Evolutionary conservation across 2,329 filamentous ascomycete species (phyloP).

Genomic region (Cylindrodendrum hubeiense): DNA sequence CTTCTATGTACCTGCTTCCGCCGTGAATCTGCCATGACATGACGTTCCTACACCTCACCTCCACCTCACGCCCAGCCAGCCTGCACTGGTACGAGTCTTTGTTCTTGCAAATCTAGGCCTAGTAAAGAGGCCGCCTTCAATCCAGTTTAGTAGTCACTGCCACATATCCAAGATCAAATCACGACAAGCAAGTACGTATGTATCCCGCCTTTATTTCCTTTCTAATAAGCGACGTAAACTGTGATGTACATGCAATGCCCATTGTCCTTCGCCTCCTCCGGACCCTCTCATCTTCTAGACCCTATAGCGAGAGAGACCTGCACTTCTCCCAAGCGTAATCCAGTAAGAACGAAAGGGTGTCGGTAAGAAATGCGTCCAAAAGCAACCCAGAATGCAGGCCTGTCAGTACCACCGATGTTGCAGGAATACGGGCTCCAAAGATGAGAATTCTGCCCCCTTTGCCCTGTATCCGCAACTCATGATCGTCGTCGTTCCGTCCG

Average conservation of each 20-base stretch:
- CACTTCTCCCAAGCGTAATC: slow-evolving; percentile 46
- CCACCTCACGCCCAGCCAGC: not conserved
- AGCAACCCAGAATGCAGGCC: slow-evolving; percentile 21
- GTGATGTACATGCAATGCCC: slow-evolving; percentile 36
- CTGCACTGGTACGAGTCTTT: not conserved
- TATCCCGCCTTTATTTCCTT: slow-evolving; percentile 23
- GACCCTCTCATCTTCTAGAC: slow-evolving; percentile 19
- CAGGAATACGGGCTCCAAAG: slow-evolving; percentile 21
- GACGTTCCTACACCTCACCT: no score
- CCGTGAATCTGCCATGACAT: slow-evolving; percentile 9
- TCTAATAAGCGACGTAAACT: slow-evolving; percentile 22
- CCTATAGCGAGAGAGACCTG: slow-evolving; percentile 46
- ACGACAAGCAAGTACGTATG: not conserved
- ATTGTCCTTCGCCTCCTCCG: slow-evolving; percentile 25
- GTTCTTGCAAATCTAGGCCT: no score
- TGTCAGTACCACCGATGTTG: slow-evolving; percentile 26
- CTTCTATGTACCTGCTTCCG: not conserved
- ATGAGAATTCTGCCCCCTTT: slow-evolving; percentile 21
- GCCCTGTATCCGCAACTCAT: slow-evolving; percentile 10
- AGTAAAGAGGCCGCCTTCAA: no score
- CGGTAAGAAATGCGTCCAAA: slow-evolving; percentile 18
- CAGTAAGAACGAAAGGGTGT: not conserved
- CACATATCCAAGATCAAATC: not conserved
- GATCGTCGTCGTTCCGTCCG: slow-evolving; percentile 16
- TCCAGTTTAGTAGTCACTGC: not conserved